A percentile compares a stretch with the other conserved stretches of the same genome.
Evolutionary conservation across 495 filamentous ascomycete species (phyloP).

Genomic region (Neurospora sp.): DNA sequence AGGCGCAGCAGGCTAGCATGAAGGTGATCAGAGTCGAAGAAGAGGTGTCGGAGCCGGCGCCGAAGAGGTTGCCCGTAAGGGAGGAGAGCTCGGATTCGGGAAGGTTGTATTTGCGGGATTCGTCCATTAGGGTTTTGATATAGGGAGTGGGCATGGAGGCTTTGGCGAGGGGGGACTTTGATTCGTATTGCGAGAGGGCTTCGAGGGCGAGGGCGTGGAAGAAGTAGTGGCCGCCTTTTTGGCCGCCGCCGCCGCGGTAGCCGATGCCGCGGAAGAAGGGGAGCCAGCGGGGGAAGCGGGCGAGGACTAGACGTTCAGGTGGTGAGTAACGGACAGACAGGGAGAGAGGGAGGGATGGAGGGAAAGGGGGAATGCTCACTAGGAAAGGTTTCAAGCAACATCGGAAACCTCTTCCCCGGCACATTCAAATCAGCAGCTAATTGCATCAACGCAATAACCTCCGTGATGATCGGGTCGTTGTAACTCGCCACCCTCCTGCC

Average conservation of each 20-base stretch:
- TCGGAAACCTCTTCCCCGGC: slow-evolving; percentile 50
- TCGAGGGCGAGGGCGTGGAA: slow-evolving; percentile 49
- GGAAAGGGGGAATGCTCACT: slow-evolving; percentile 14
- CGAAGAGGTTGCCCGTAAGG: slow-evolving; percentile 53
- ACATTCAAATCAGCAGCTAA: slow-evolving; percentile 56
- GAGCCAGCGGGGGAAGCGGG: slow-evolving; percentile 45
- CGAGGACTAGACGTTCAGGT: slow-evolving; percentile 34
- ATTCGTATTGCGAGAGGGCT: slow-evolving; percentile 32
- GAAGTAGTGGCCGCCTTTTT: slow-evolving; percentile 37
- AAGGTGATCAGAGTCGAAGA: slow-evolving; percentile 54
- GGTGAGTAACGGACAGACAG: slow-evolving; percentile 4
- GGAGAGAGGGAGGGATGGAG: neutral
- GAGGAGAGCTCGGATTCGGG: slow-evolving; percentile 46
- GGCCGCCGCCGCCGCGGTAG: slow-evolving; percentile 19
- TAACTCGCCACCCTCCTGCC: slow-evolving; percentile 49
- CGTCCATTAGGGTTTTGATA: slow-evolving; percentile 43
- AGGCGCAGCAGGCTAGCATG: slow-evolving; percentile 50
- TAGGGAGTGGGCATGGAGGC: slow-evolving; percentile 39
- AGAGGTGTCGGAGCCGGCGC: slow-evolving; percentile 57
- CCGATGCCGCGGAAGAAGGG: slow-evolving; percentile 53
- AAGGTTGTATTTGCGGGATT: slow-evolving; percentile 39
- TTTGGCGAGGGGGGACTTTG: slow-evolving; percentile 29
- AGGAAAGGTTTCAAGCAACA: slow-evolving; percentile 52
- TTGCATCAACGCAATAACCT: slow-evolving; percentile 55
- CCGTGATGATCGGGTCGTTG: slow-evolving; percentile 49